Base-by-base conservation (phyloP, 352 stramenopile species). In the Salisapilia sapeloensis region DNA sequence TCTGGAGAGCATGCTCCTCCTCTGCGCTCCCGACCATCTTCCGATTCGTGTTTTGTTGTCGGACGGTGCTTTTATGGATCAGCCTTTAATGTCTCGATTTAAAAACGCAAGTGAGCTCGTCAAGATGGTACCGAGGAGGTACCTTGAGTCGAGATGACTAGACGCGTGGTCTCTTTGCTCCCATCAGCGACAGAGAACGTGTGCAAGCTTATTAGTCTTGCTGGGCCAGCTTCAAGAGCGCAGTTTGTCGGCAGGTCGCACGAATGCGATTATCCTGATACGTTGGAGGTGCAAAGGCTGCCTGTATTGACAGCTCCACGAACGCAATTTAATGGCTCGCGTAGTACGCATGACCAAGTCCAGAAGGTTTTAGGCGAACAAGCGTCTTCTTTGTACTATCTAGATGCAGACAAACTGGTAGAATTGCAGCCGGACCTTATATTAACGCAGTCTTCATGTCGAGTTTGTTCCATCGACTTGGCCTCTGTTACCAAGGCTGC, bases 401-500 rank as follows among this genome's bases (percentile, higher is more conserved):
- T 84, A 26, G 52, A 84, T 37, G 44, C 53, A 0, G 46, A 18
- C 5, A 25, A 34, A n/a, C 36, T 84, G 16, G 42, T 53, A 9
- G 38, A 35, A 13, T 40, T 84, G 6, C 20, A 35, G 33, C 63
- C 69, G 8, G 61, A 84, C 33, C 52, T 84, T 31, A 76, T 84
- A 42, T 44, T 84, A 34, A 79, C 66, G 13, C 69, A 84, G 35
- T 76, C 61, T 38, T 51, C 65, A 9, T 84, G 69, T 41, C 57
- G 60, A 29, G 69, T 84, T 10, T 84, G 69, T 36, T 80, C 69
- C 25, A 78, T 84, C 37, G 69, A 84, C 35, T 29, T 75, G 28
- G 51, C 48, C 21, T 69, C 46, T 16, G 60, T 84, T 13, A 40
- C 60, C 31, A 41, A 35, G 26, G 39, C 49, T 11, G 38, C 56